Evolutionary conservation across 306 rosid species (phyloP).

Genomic region (Astragalus glycyphyllos): DNA sequence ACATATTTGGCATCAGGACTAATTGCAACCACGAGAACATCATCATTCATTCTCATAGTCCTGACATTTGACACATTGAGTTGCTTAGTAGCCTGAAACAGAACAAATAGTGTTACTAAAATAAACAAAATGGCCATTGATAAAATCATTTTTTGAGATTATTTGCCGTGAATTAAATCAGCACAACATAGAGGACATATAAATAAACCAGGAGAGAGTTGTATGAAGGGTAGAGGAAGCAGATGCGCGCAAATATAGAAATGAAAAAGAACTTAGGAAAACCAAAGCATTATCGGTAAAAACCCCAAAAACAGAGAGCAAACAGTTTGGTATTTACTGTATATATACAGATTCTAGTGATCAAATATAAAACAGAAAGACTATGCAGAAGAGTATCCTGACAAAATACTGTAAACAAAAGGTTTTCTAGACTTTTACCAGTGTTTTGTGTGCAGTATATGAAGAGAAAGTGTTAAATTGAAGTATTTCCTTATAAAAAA

Average conservation of each 20-base stretch:
- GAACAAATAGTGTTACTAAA: slow-evolving; percentile 29
- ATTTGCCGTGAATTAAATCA: slow-evolving; percentile 17
- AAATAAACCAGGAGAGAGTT: slow-evolving; percentile 2
- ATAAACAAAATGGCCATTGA: slow-evolving; percentile 27
- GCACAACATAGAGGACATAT: slow-evolving; percentile 2
- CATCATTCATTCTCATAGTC: slow-evolving; percentile 87
- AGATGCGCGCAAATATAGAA: background rate
- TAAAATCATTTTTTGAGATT: slow-evolving; percentile 3
- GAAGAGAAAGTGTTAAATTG: slow-evolving; percentile 24
- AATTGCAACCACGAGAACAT: slow-evolving; percentile 76
- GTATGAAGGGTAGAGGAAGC: background rate
- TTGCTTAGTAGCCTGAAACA: slow-evolving; percentile 68
- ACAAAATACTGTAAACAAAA: slow-evolving; percentile 7
- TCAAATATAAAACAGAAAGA: slow-evolving; percentile 5
- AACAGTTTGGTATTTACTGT: background rate
- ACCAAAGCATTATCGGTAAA: background rate
- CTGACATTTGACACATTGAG: slow-evolving; percentile 68
- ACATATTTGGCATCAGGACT: slow-evolving; percentile 94
- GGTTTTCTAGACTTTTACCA: slow-evolving; percentile 13
- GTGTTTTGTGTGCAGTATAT: slow-evolving; percentile 22
- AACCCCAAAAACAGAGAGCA: background rate
- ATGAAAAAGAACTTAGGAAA: background rate
- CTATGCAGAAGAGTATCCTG: slow-evolving; percentile 9
- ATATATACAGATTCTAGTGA: slow-evolving; percentile 21
- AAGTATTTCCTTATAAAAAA: background rate